These are phyloP conservation scores for Coemansia guatemalensis DNA, from an alignment of 192 early-diverging fungal species.

Conservation along the genomic window DNA sequence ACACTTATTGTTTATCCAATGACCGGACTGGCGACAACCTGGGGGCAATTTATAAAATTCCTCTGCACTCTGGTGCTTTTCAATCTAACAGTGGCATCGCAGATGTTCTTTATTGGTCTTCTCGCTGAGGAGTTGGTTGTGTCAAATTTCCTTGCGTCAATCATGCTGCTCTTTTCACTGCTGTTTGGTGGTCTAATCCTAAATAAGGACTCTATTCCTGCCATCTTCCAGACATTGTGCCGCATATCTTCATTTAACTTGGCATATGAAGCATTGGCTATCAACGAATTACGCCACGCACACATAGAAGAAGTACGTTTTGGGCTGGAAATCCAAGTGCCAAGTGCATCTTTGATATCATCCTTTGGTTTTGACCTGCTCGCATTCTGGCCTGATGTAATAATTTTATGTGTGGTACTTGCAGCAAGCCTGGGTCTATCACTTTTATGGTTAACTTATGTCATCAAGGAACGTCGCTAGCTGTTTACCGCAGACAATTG, in stretches of 20 bases:
- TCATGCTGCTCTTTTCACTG: slow-evolving; percentile 87
- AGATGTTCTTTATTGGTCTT: slow-evolving; percentile 76
- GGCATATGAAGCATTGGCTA: slow-evolving; percentile 85
- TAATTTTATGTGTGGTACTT: slow-evolving; percentile 60
- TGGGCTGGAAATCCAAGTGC: slow-evolving; percentile 83
- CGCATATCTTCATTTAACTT: slow-evolving; percentile 80
- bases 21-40: slow-evolving; percentile 71
- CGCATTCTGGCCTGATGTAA: slow-evolving; percentile 81
- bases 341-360: slow-evolving; percentile 78
- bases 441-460: slow-evolving; percentile 72
- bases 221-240: slow-evolving; percentile 60
- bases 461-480: slow-evolving; percentile 83
- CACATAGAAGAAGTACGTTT: slow-evolving; percentile 76
- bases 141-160: slow-evolving; percentile 72
- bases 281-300: slow-evolving; percentile 84
- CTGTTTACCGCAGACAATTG: too few species aligned
- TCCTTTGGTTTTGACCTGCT: slow-evolving; percentile 86
- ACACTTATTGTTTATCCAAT: slow-evolving; percentile 83
- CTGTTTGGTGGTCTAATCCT: slow-evolving; percentile 87
- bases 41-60: slow-evolving; percentile 67
- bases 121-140: slow-evolving; percentile 70
- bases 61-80: slow-evolving; percentile 78
- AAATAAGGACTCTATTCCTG: slow-evolving; percentile 82
- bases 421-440: slow-evolving; percentile 63
- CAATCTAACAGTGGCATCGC: slow-evolving; percentile 72